These are phyloP conservation scores for Candida smagusa DNA, from an alignment of 1,139 yeast genomes.

Conservation along the genomic window DNA sequence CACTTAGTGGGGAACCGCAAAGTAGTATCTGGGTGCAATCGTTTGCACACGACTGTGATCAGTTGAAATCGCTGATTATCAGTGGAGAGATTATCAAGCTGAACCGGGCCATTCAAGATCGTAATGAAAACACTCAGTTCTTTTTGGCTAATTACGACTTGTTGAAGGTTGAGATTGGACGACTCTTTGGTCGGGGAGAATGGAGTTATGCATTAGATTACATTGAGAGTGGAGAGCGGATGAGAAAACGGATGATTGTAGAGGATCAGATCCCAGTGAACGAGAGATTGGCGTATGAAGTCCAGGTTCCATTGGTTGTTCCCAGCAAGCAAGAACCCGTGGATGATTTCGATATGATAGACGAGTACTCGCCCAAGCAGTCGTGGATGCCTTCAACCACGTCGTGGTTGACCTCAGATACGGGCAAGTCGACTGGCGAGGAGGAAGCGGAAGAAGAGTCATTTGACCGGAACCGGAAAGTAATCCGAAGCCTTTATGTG, in stretches of 20 bases:
- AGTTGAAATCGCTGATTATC: conserved; percentile 41
- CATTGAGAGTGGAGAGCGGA: conserved; percentile 66
- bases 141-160: conserved; percentile 46
- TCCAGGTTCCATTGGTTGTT: conserved; percentile 29
- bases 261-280: conserved; percentile 48
- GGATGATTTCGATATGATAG: background rate
- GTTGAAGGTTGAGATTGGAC: conserved; percentile 39
- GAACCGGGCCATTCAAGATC: conserved; percentile 58
- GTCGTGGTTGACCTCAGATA: background rate
- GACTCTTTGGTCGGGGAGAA: conserved; percentile 29
- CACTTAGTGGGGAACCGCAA: conserved; percentile 25
- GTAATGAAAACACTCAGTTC: conserved; percentile 55
- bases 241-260: conserved; percentile 55
- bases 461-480: conserved; percentile 65
- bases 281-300: conserved; percentile 39
- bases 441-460: conserved; percentile 40
- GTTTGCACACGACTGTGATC: conserved; percentile 46
- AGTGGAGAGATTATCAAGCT: conserved; percentile 47
- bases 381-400: background rate
- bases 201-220: conserved; percentile 52
- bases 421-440: conserved; percentile 10
- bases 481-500: conserved; percentile 60
- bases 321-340: background rate
- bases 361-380: background rate
- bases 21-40: conserved; percentile 28